Evolutionary conservation across 2,329 filamentous ascomycete species (phyloP), one percentile per base, ranked within the genome.

Genomic region (Delphinella strobiligena): DNA sequence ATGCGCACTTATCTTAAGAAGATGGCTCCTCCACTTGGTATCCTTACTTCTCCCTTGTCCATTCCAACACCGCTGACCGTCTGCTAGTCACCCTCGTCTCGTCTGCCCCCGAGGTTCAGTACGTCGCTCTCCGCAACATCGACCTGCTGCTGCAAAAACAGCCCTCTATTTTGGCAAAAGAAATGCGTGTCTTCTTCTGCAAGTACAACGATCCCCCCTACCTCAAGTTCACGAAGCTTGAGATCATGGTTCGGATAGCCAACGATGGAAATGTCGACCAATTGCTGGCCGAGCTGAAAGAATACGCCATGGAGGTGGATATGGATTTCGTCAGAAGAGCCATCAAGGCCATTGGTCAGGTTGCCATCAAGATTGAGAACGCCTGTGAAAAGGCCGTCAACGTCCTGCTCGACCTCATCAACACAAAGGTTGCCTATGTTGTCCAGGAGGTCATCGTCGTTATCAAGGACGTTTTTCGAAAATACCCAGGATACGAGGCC

Each of bases 141-240:
- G 91, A 98, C 51, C 75, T 98, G 24, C 71, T 98, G 4, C 72
- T 98, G 18, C 91, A 98, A 61, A 91, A 93, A 51, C 89, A 95
- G 61, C 87, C 91, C 9, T 88, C 94, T 50, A 95, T 98, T 41
- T 72, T 98, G 8, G 93, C 85, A 70, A 96, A 96, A 61, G 91
- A 98, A 61, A 78, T 98, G 54, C 78, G 91, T 33, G 91, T 98
- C 7, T 98, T 98, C 67, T 98, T 98, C 67, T 98, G 91, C 80
- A 98, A 98, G 66, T 98, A 98, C 68, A 96, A 96, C 58, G 91
- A 98, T 52, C 89, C 91, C 2, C 87, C 87, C 16, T 98, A 98
- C 59, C 80, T 98, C 53, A 98, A 98, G 62, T 78, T 98, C 44
- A 83, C 94, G 58, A 98, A 98, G 59, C 75, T 98, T 36, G 91